A percentile compares a stretch with the other conserved stretches of the same genome.
Evolutionary conservation across 2,329 filamentous ascomycete species (phyloP).

Genomic region (Knoxdaviesia proteae): DNA sequence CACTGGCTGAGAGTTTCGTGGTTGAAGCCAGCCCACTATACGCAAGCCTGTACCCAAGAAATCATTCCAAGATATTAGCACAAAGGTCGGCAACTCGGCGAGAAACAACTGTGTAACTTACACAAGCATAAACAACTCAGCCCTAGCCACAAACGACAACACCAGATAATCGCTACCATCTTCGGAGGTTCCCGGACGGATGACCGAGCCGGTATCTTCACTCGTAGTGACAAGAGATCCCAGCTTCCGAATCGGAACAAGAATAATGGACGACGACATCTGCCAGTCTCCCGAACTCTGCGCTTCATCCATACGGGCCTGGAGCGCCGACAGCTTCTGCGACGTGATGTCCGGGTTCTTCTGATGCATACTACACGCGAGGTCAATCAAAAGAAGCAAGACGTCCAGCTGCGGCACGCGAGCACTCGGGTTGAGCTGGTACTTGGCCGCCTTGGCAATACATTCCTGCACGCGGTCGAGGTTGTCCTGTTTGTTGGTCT

Average conservation of each 20-base stretch:
- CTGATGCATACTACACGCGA: conserved; percentile 46
- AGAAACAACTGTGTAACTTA: conserved; percentile 13
- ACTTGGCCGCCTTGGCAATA: conserved; percentile 51
- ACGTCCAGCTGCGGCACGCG: conserved; percentile 45
- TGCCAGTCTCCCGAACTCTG: conserved; percentile 23
- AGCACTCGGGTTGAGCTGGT: conserved; percentile 44
- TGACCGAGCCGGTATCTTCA: conserved; percentile 31
- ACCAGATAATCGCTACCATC: conserved; percentile 32
- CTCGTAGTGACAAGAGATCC: conserved; percentile 23
- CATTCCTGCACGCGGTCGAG: conserved; percentile 52
- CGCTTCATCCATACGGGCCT: conserved; percentile 38
- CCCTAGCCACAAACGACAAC: conserved; percentile 38
- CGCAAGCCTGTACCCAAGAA: conserved; percentile 5
- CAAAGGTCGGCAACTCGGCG: background rate
- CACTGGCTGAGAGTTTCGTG: too few relatives aligned
- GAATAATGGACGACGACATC: conserved; percentile 24
- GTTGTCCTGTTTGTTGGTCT: conserved; percentile 40
- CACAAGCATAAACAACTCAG: conserved; percentile 34
- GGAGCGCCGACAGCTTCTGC: conserved; percentile 40
- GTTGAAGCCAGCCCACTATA: too few relatives aligned
- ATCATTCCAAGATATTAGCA: background rate
- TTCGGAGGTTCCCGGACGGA: conserved; percentile 24
- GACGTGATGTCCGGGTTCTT: conserved; percentile 34
- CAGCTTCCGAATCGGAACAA: conserved; percentile 31
- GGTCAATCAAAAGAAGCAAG: conserved; percentile 45